Conservation (phyloP, 2,329 filamentous ascomycete species). For the Penicillium occitanis region DNA sequence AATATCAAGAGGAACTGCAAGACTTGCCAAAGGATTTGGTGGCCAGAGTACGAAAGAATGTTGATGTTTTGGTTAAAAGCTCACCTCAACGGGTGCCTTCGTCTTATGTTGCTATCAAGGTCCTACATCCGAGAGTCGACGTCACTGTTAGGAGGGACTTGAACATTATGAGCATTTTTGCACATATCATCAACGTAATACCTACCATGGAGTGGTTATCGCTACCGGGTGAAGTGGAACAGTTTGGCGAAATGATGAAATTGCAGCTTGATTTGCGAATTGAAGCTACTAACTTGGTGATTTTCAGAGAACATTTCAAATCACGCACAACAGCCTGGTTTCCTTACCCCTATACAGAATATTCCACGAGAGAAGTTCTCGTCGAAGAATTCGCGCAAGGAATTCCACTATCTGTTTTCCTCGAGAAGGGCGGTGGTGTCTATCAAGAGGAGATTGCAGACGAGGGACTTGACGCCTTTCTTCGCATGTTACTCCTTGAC, state of each 20-base stretch:
- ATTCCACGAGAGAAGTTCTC: constrained; percentile 86
- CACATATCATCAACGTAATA: constrained; percentile 75
- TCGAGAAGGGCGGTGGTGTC: constrained; percentile 85
- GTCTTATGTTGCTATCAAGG: constrained; percentile 91
- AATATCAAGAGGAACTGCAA: constrained; percentile 57
- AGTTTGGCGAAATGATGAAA: constrained; percentile 99
- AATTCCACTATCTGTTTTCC: constrained; percentile 84
- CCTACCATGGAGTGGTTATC: constrained; percentile 98
- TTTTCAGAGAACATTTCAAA: constrained; percentile 88
- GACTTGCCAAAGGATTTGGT: constrained; percentile 59
- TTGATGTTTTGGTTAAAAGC: constrained; percentile 83
- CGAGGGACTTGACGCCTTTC: constrained; percentile 90
- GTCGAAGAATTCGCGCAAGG: constrained; percentile 96
- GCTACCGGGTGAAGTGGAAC: constrained; percentile 85
- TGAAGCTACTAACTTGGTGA: constrained; percentile 81
- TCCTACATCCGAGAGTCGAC: constrained; percentile 89
- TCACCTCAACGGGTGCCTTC: constrained; percentile 83
- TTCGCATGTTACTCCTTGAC: constrained; percentile 94
- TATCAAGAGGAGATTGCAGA: constrained; percentile 94
- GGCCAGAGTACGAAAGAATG: constrained; percentile 72
- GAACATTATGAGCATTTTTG: constrained; percentile 92
- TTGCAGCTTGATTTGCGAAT: constrained; percentile 95
- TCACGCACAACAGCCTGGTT: constrained; percentile 93
- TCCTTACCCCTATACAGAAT: constrained; percentile 88
- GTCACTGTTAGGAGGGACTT: constrained; percentile 86